phyloP scores from a whole-genome alignment of 1,284 basidiomycete genomes.

The Cryptococcus sp. region DNA sequence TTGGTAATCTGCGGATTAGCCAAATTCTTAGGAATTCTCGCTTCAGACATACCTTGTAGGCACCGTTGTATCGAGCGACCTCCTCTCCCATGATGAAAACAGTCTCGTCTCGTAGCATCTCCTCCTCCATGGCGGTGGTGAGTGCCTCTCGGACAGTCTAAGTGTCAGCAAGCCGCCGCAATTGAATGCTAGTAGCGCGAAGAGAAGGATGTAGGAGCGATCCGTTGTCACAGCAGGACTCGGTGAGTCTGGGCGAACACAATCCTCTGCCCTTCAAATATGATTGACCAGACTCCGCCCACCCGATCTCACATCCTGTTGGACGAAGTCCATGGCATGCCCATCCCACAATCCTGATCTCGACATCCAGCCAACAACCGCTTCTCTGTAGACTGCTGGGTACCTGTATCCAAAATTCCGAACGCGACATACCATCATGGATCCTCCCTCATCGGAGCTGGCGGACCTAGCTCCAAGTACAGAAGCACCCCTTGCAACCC shows the following conservation, averaged over 20 bases:
- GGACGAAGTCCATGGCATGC: no score
- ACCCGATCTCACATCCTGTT: no score
- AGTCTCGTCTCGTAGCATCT: constrained; percentile 93
- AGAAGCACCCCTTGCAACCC: constrained; percentile 32
- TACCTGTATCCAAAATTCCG: no score
- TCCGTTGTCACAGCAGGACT: no score
- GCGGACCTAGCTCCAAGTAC: constrained; percentile 35
- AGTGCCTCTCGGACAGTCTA: constrained; percentile 99
- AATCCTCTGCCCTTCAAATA: no score
- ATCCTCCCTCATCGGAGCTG: constrained; percentile 34
- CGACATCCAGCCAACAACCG: no score
- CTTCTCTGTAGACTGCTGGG: no score
- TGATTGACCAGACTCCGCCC: no score
- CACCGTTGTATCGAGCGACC: constrained; percentile 98
- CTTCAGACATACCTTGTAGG: constrained; percentile 74
- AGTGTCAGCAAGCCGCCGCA: neutral
- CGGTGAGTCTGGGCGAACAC: no score
- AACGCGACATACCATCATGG: constrained; percentile 44
- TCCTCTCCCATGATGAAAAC: constrained; percentile 98
- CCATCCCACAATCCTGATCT: no score
- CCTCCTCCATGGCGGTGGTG: constrained; percentile 98
- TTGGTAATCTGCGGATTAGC: constrained; percentile 70
- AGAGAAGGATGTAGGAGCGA: neutral
- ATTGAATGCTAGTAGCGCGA: neutral
- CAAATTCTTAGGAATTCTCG: neutral